Percentiles rank a stretch among this genome's conserved stretches.
Conservation (phyloP, 2,329 filamentous ascomycete species). For the Fusarium haematococcum region DNA sequence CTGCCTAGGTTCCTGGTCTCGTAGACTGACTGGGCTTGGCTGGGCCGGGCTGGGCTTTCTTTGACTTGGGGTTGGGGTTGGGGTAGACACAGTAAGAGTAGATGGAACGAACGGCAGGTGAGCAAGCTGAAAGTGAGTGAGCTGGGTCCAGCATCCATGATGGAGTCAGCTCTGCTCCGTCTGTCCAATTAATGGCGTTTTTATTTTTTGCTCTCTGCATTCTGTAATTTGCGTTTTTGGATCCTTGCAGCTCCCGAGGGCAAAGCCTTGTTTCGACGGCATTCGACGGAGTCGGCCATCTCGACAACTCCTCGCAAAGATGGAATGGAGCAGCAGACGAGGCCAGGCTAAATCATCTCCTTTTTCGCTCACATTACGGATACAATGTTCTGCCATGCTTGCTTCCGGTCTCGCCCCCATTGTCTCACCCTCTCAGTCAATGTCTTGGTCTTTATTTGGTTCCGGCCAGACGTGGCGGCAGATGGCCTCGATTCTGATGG, state of each 20-base stretch:
- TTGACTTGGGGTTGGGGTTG: not conserved
- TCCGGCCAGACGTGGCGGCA: conserved; percentile 8
- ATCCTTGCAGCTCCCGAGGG: not conserved
- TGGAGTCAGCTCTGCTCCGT: not conserved
- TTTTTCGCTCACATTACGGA: not conserved
- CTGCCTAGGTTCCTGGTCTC: not conserved
- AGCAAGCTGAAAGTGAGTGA: not conserved
- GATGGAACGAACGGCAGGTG: not conserved
- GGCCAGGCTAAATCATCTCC: not conserved
- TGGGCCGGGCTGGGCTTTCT: conserved; percentile 3
- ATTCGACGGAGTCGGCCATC: not conserved
- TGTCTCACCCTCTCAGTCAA: conserved; percentile 3
- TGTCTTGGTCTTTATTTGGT: conserved; percentile 9
- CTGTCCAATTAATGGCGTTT: not conserved
- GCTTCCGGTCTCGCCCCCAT: not conserved
- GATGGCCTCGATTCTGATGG: conserved; percentile 6
- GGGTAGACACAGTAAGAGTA: not conserved
- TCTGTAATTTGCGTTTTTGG: conserved; percentile 10
- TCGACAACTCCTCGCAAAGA: not conserved
- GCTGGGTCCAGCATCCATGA: conserved; percentile 12
- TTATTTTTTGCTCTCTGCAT: conserved; percentile 5
- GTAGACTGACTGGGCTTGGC: not conserved
- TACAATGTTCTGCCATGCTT: not conserved
- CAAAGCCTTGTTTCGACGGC: conserved; percentile 32
- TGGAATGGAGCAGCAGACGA: not conserved